Evolutionary conservation across 2,329 filamentous ascomycete genomes (phyloP).

Genomic region (Aspergillus pseudoviridinutans): DNA sequence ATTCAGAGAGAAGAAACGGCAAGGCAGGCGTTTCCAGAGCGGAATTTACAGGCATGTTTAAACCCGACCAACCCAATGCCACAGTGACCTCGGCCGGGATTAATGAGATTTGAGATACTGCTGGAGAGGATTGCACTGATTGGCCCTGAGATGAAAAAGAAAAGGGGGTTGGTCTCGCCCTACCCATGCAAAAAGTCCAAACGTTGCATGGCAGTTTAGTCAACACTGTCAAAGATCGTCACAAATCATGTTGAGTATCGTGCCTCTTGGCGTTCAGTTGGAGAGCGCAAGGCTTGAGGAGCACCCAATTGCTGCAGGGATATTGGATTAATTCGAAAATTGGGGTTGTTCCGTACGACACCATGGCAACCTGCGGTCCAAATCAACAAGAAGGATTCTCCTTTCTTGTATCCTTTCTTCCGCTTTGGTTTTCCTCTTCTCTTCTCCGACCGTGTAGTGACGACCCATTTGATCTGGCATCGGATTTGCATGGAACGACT

Average conservation of each 20-base stretch:
- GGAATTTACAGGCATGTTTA: neutral
- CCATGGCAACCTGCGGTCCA: neutral
- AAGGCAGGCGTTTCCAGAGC: neutral
- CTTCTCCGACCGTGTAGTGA: neutral
- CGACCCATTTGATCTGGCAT: neutral
- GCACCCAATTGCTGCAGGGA: constrained; percentile 10
- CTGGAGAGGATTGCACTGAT: constrained; percentile 27
- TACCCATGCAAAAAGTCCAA: constrained; percentile 22
- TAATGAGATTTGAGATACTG: constrained; percentile 20
- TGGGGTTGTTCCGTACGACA: neutral
- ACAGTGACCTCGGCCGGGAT: constrained; percentile 22
- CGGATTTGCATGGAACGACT: constrained; percentile 11
- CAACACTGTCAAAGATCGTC: constrained; percentile 22
- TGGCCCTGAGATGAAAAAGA: constrained; percentile 15
- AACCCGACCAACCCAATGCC: neutral
- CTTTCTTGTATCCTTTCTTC: constrained; percentile 1
- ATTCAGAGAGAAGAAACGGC: neutral
- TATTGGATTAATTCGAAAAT: constrained; percentile 7
- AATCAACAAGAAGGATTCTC: neutral
- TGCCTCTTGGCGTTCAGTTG: constrained; percentile 4
- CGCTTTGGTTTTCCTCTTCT: constrained; percentile 4
- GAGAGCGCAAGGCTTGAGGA: constrained; percentile 8
- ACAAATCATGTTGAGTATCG: constrained; percentile 16
- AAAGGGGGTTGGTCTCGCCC: constrained; percentile 13
- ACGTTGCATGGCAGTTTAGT: constrained; percentile 21